Evolutionary conservation across 2,329 filamentous ascomycete species (phyloP).

Genomic region (Sporothrix pallida): DNA sequence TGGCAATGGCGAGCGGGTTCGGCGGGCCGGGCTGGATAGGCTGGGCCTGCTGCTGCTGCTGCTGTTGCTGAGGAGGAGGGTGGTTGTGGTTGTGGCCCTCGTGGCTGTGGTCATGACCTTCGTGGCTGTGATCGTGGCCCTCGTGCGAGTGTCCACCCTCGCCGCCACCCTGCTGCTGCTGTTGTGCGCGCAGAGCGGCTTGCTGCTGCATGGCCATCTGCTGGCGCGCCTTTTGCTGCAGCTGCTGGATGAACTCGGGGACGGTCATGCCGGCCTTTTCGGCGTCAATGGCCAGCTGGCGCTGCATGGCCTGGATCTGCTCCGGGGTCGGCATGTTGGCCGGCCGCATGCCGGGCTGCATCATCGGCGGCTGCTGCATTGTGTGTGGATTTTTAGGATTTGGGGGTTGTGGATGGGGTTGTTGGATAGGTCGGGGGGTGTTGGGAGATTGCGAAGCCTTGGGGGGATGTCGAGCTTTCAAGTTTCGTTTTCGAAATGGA

Average conservation of each 20-base stretch:
- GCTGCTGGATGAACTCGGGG: conserved; percentile 78
- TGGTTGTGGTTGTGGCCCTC: conserved; percentile 50
- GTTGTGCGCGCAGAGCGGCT: conserved; percentile 53
- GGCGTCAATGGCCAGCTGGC: conserved; percentile 81
- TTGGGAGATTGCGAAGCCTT: neutral
- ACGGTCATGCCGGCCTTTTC: conserved; percentile 83
- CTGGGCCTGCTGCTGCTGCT: conserved; percentile 53
- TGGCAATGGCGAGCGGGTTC: conserved; percentile 84
- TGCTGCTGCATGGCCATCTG: conserved; percentile 55
- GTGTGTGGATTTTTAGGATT: neutral
- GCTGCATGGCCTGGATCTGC: conserved; percentile 84
- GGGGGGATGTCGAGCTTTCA: neutral
- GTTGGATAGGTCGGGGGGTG: neutral
- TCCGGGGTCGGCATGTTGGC: conserved; percentile 71
- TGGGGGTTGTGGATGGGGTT: neutral
- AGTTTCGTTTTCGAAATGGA: neutral
- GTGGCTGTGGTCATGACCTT: conserved; percentile 44
- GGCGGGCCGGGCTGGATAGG: conserved; percentile 79
- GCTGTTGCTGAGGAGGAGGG: conserved; percentile 43
- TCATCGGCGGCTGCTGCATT: conserved; percentile 39
- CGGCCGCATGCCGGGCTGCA: conserved; percentile 43
- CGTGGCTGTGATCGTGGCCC: conserved; percentile 48
- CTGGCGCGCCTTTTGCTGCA: conserved; percentile 62
- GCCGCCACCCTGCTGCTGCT: conserved; percentile 39
- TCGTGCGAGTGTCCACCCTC: neutral